Evolutionary conservation across 768 basidiomycete genomes (phyloP), one percentile per base, ranked within the genome.

Genomic region (Boletus eberwhitei): DNA sequence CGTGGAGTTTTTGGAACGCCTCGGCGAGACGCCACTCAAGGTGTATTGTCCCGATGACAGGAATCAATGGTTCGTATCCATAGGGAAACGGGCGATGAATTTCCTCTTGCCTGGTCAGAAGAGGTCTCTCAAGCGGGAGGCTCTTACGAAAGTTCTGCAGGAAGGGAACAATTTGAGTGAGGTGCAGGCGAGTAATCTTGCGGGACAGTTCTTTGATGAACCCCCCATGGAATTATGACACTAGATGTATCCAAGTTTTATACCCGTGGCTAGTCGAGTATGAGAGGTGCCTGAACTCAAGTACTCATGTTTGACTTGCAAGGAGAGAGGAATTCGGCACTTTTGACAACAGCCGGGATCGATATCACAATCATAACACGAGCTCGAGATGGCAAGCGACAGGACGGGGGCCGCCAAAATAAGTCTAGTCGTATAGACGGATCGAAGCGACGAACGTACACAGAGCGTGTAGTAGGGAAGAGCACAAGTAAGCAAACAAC

Each of bases 31-130:
- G 43, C 9, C 37, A 0, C 51, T 40, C 0, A 41, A 31, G 40
- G 64, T 16, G 29, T 56, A 52, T 46, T 38, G 41, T 38, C 65
- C 57, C 6, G 43, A 49, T 6, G 52, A 65, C 6, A 21, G 13
- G 5, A 22, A 40, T 7, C 38, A 21, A 16, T 66, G 64, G 64
- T 62, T 67, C 44, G 42, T 57, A 0, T 21, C 5, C 29, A 44
- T 64, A 48, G 63, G 55, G n/a, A 65, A 16, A 16, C 35, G 48
- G 22, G 14, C 55, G 24, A 65, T 53, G 55, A 53, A 57, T 21
- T 52, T 65, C 37, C 47, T 67, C 9, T 4, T 58, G 26, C 50
- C 4, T 17, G 54, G 57, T 16, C 53, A 47, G 36, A 52, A 47
- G 34, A 45, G 31, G 42, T 26, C 48, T 3, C 26, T 67, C 12